Base-by-base conservation (phyloP, 2,329 filamentous ascomycete genomes). In the Alternaria triticina region DNA sequence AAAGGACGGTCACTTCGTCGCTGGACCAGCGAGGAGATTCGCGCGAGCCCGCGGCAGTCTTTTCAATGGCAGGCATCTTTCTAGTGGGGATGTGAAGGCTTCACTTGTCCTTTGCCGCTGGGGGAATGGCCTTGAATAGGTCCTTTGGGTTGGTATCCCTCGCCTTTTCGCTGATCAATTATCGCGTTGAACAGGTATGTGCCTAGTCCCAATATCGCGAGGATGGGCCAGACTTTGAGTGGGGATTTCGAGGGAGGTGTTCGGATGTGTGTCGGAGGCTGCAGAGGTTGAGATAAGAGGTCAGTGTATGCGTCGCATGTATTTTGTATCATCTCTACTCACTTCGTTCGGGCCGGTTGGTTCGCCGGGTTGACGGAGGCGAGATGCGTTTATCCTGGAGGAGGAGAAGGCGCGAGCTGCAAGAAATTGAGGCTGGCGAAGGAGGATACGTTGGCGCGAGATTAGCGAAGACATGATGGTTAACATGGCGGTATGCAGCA, bases 1-100 rank as follows among this genome's bases (percentile, higher is more conserved):
- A 98, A 81, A 99, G 84, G 62, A 98, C 94, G n/a, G 93, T 96
- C 30, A 96, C 92, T 63, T 94, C 86, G 60, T 88, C 76, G 54
- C 90, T 83, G 62, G 88, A 90, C 86, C 97, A 97, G 76, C 89
- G 88, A 5, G 94, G 91, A 57, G 84, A 82, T 47, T 80, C 77
- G 79, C 90, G 90, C 65, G 69, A 73, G 6, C 70, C 62, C 23
- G 74, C 75, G 71, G 75, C 79, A 73, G 76, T 69, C 17, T 80
- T 67, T 28, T 76, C 80, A 68, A 82, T 80, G 8, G 77, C 80
- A 17, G 80, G 77, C 74, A 82, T 81, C 22, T 25, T 78, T 68
- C 68, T 75, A 79, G 52, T 77, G 77, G 25, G 77, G 77, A 45
- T 68, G 65, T 25, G 60, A 63, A 33, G 68, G 68, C 46, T 66